Evolutionary conservation across 805 yeast genomes (phyloP).

Genomic region (Kockiozyma suomiensis): DNA sequence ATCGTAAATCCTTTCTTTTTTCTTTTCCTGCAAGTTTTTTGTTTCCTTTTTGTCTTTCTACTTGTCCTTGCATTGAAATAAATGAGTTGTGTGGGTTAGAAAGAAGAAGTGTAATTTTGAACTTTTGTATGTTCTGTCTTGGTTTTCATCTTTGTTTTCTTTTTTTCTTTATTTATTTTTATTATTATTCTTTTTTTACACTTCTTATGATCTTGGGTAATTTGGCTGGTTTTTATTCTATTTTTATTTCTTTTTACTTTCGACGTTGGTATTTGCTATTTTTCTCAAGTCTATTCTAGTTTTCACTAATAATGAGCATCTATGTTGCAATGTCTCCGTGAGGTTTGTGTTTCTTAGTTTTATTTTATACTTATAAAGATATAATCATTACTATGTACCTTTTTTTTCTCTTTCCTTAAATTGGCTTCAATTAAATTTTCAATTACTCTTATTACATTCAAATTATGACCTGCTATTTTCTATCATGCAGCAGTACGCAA

Average conservation of each 20-base stretch:
- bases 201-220: neutral
- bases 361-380: too few relatives aligned
- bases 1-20: neutral
- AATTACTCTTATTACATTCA: neutral
- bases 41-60: neutral
- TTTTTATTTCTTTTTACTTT: neutral
- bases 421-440: neutral
- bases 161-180: neutral
- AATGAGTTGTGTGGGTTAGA: too few relatives aligned
- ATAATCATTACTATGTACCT: neutral
- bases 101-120: too few relatives aligned
- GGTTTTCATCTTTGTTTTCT: neutral
- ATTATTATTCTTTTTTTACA: neutral
- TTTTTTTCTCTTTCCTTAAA: neutral
- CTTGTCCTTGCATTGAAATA: too few relatives aligned
- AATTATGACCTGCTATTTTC: neutral
- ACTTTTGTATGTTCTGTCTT: neutral
- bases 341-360: neutral
- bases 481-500: neutral
- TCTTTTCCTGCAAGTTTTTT: neutral
- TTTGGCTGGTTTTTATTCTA: neutral
- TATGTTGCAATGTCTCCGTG: neutral
- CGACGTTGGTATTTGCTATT: neutral
- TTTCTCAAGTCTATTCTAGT: neutral
- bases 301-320: neutral